Base-by-base conservation (phyloP, 139 green algal genomes). In the Microglena sp. region DNA sequence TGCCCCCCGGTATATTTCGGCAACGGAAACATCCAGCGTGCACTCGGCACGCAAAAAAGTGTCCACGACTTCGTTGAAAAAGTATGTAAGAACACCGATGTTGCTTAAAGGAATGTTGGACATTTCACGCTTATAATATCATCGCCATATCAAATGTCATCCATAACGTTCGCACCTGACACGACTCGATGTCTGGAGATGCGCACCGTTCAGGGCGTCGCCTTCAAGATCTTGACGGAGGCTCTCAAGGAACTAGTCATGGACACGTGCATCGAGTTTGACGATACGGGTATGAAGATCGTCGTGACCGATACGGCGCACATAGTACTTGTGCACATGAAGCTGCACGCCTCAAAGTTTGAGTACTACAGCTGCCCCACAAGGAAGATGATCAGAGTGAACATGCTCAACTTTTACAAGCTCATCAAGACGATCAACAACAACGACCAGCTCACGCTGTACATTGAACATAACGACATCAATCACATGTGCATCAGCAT, bases 401-500 rank as follows among this genome's bases (percentile, higher is more conserved):
- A 73, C 67, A 67, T 73, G 59, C 46, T 73, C 8, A 68, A 73
- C 46, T 4, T 73, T 24, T 35, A 73, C 59, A 73, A 73, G 45
- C 11, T 73, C 0, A 63, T 67, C 56, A 73, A 73, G 67, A 67
- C 67, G 5, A 62, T 62, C 5, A 68, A 66, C 33, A 68, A 58
- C 45, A 68, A 55, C 28, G 50, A 73, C 59, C 59, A 33, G 4
- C 46, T 73, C 24, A 68, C 31, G 1, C 33, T 73, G 46, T 68
- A 63, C 59, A 61, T 73, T 4, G 59, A 73, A 0, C 11, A 24
- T 6, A 45, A 50, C 45, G 45, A 73, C 26, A n/a, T 64, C 33
- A 73, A 67, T 33, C 58, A 67, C 44, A 32, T 73, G 27, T 44
- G 58, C 2, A 50, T 73, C 32, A 53, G 26, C 0, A 67, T 73